These are phyloP conservation scores for Colletotrichum siamense DNA, from an alignment of 2,329 filamentous ascomycete genomes.

Conservation along the genomic window DNA sequence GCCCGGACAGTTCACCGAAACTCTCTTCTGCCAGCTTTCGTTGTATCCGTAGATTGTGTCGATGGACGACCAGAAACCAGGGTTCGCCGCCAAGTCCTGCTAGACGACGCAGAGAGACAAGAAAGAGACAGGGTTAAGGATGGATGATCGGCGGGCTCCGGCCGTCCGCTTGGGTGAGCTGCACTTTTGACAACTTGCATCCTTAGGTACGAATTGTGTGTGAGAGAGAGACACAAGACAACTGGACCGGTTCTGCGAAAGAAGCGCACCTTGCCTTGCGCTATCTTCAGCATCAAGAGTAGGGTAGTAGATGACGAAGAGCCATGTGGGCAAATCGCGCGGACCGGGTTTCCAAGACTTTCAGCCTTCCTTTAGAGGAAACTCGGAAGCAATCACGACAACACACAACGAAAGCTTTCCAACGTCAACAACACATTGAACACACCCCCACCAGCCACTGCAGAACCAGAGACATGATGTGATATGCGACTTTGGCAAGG, in stretches of 20 bases:
- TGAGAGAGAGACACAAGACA: background rate
- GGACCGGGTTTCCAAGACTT: background rate
- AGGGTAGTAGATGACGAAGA: background rate
- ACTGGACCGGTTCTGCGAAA: background rate
- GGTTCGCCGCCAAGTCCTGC: background rate
- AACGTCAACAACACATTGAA: background rate
- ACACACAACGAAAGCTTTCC: background rate
- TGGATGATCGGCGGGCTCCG: slow-evolving; percentile 17
- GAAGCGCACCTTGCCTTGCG: background rate
- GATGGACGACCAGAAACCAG: background rate
- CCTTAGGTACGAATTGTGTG: background rate
- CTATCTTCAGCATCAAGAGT: background rate
- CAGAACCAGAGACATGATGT: background rate
- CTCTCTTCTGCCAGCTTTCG: background rate
- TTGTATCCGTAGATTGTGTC: background rate
- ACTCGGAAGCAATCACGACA: slow-evolving; percentile 4
- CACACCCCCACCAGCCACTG: background rate
- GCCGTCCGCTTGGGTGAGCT: slow-evolving; percentile 3
- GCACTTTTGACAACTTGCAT: background rate
- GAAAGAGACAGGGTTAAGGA: background rate
- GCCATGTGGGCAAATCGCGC: background rate
- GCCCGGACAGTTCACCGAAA: background rate
- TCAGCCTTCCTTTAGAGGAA: slow-evolving; percentile 2
- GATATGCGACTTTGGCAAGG: background rate
- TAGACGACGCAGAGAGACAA: background rate